Conservation (phyloP, 345 rosid genomes). For the Pugionium cornutum region DNA sequence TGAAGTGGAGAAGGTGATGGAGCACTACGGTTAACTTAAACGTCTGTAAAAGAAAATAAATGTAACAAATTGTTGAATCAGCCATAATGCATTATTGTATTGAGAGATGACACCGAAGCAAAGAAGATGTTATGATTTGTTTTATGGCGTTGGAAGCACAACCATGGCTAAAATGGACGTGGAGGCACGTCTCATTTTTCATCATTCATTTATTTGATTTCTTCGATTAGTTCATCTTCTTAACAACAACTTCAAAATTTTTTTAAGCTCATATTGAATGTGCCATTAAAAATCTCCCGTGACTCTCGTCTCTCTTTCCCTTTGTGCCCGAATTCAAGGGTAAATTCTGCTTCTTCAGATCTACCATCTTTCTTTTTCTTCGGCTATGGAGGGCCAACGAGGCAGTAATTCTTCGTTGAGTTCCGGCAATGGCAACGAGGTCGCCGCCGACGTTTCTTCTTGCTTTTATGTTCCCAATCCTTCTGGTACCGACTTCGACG, state of each 20-base stretch:
- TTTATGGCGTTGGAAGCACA: slow-evolving; percentile 39
- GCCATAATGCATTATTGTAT: slow-evolving; percentile 23
- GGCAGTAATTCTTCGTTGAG: slow-evolving; percentile 41
- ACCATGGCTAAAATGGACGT: slow-evolving; percentile 27
- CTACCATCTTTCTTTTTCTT: slow-evolving; percentile 18
- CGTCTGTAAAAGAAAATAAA: slow-evolving; percentile 24
- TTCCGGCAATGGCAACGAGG: slow-evolving; percentile 43
- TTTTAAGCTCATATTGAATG: too few species aligned
- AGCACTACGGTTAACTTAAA: slow-evolving; percentile 12
- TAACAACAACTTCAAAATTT: too few species aligned
- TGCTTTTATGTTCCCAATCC: slow-evolving; percentile 42
- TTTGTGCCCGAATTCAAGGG: slow-evolving; percentile 5
- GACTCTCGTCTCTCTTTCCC: slow-evolving; percentile 27
- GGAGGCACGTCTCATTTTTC: slow-evolving; percentile 34
- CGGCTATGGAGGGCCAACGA: slow-evolving; percentile 38
- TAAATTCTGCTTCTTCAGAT: slow-evolving; percentile 30
- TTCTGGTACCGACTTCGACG: slow-evolving; percentile 39
- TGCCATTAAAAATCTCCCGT: background rate
- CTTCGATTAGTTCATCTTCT: background rate
- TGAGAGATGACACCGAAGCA: slow-evolving; percentile 32
- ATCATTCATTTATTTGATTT: slow-evolving; percentile 31
- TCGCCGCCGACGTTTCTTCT: slow-evolving; percentile 28
- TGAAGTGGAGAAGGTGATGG: slow-evolving; percentile 39
- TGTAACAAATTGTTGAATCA: slow-evolving; percentile 23
- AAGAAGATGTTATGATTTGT: slow-evolving; percentile 24